Percentiles rank a stretch among this genome's conserved stretches.
phyloP scores from a whole-genome alignment of 139 green algal species.

The Mesotaenium endlicherianum region DNA sequence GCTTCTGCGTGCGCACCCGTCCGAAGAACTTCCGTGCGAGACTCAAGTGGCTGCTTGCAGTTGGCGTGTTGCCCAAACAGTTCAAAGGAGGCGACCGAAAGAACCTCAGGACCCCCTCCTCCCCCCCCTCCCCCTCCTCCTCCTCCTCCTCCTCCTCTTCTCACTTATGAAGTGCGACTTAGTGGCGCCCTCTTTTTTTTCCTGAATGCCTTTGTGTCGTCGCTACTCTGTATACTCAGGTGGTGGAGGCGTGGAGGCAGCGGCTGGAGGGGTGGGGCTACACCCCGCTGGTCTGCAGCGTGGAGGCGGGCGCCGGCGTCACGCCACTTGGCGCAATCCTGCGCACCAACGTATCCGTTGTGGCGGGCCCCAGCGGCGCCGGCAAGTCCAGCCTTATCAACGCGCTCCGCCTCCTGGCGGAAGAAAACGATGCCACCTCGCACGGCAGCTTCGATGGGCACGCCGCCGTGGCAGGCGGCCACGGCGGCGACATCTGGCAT shows the following conservation, averaged over 20 bases:
- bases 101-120: too few species aligned
- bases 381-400: constrained; percentile 97
- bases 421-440: background rate
- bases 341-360: constrained; percentile 63
- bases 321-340: constrained; percentile 57
- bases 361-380: constrained; percentile 86
- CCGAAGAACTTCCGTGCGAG: too few species aligned
- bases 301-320: constrained; percentile 65
- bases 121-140: background rate
- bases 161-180: background rate
- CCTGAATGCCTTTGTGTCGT: too few species aligned
- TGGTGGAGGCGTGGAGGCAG: constrained; percentile 23
- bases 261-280: constrained; percentile 76
- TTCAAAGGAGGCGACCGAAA: too few species aligned
- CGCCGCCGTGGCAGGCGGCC: background rate
- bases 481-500: too few species aligned
- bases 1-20: too few species aligned
- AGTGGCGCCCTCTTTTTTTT: too few species aligned
- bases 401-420: constrained; percentile 20
- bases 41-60: too few species aligned
- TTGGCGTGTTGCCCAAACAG: too few species aligned
- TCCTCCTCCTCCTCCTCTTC: background rate
- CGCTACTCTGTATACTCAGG: background rate
- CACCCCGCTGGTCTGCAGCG: constrained; percentile 67
- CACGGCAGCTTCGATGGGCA: background rate